Base-by-base conservation (phyloP, 192 early-diverging fungal species). In the Coemansia sp. region DNA sequence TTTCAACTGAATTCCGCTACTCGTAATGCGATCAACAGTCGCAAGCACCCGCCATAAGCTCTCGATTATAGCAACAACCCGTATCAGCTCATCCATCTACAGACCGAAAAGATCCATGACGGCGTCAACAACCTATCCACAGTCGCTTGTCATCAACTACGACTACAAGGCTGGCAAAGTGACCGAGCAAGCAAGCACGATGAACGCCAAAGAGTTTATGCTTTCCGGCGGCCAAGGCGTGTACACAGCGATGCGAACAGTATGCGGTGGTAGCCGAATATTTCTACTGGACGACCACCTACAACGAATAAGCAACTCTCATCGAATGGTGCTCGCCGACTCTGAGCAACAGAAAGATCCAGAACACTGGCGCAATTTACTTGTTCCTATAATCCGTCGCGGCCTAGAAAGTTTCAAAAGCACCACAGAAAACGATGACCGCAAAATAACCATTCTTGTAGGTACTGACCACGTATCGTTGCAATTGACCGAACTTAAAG, bases 191-290 rank as follows among this genome's bases (percentile, higher is more conserved):
- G 35, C 34, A 33, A 74, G 65, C 52, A 39, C 41, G 34, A 63
- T 65, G 65, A 56, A 63, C 43, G 69, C 75, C n/a, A 67, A 66
- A 20, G 75, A 74, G 15, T 83, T 83, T 58, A 83, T 83, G 80
- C 75, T 83, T 8, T 7, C 35, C 4, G 72, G 80, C 22, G 75
- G 72, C n/a, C 35, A 37, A 11, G 80, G 80, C 20, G 59, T 77
- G 3, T 83, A 83, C 75, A 83, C 80, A 2, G 66, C 64, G 2
- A 77, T 83, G 75, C 80, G 80, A 11, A 83, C 80, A 5, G 71
- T 77, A 17, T 53, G 66, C 51, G 53, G 45, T 18, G 65, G 72
- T 11, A 64, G 53, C 20, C 80, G 80, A 0, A 48, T 83, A 34
- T 83, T 83, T 58, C 62, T 83, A 5, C 59, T 77, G 6, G 66